Percentiles rank a stretch among this genome's conserved stretches.
phyloP scores from a whole-genome alignment of 495 filamentous ascomycete species.

The Penicillium turbatum region DNA sequence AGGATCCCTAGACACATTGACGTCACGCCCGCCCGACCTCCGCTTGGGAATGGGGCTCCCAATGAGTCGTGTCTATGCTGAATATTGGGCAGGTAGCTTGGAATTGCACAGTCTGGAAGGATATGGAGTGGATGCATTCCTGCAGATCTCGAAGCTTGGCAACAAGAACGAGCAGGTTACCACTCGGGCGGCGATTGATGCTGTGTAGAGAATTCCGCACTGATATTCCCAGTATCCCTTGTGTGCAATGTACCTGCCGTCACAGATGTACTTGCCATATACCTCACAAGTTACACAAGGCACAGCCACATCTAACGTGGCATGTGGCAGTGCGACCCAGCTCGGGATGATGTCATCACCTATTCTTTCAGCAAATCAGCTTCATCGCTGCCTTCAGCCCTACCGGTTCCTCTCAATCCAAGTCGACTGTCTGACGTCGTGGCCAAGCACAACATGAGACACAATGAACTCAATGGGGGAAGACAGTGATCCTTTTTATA shows the following conservation, averaged over 20 bases:
- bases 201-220: conserved; percentile 52
- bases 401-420: conserved; percentile 2
- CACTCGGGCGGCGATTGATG: conserved; percentile 83
- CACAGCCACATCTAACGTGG: conserved; percentile 1
- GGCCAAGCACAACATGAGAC: conserved; percentile 28
- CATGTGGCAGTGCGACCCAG: not conserved
- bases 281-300: not conserved
- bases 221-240: conserved; percentile 10
- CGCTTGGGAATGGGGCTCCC: conserved; percentile 91
- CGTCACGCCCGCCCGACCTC: conserved; percentile 78
- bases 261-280: not conserved
- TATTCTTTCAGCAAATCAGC: not conserved
- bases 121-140: conserved; percentile 95
- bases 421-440: conserved; percentile 18
- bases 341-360: conserved; percentile 1
- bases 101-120: conserved; percentile 92
- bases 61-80: conserved; percentile 90
- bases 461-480: conserved; percentile 22
- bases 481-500: conserved; percentile 31
- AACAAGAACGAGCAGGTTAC: conserved; percentile 98
- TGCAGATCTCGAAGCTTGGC: conserved; percentile 94
- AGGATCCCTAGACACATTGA: conserved; percentile 70
- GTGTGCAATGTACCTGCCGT: not conserved
- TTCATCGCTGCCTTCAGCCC: conserved; percentile 6
- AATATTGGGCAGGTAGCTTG: conserved; percentile 95